A percentile compares a stretch with the other conserved stretches of the same genome.
These are phyloP conservation scores for Candida corydali DNA, from an alignment of 805 yeast genomes.

Conservation along the genomic window DNA sequence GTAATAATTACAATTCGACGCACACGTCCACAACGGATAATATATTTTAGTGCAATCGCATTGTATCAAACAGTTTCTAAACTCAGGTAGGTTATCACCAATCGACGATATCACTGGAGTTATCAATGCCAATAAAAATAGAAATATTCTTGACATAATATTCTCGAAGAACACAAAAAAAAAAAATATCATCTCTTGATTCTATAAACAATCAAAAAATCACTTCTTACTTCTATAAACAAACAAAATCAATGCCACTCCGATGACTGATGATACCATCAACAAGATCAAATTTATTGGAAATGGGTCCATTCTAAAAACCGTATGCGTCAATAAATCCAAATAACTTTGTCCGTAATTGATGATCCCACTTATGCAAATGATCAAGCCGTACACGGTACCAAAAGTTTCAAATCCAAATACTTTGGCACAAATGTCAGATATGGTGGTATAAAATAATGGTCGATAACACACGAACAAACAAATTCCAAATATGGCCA, in stretches of 20 bases:
- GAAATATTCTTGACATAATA: not conserved
- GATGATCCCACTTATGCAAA: constrained; percentile 49
- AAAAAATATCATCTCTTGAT: not conserved
- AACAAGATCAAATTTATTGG: constrained; percentile 45
- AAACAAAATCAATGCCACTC: constrained; percentile 37
- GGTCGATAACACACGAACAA: constrained; percentile 54
- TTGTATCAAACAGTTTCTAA: constrained; percentile 6
- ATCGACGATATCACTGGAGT: constrained; percentile 1
- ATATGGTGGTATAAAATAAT: constrained; percentile 53
- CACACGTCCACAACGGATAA: constrained; percentile 31
- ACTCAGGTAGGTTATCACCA: constrained; percentile 10
- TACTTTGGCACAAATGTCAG: constrained; percentile 59
- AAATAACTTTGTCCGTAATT: constrained; percentile 46
- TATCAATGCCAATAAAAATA: not conserved
- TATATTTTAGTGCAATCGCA: constrained; percentile 5
- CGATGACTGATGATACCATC: constrained; percentile 37
- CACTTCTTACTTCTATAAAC: constrained; percentile 17
- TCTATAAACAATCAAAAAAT: constrained; percentile 30
- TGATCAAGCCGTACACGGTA: constrained; percentile 53
- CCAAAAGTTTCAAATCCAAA: constrained; percentile 63
- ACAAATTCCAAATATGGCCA: constrained; percentile 43
- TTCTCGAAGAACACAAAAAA: not conserved
- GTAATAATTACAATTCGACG: constrained; percentile 34
- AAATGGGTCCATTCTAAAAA: constrained; percentile 51
- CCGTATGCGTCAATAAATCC: constrained; percentile 48